A percentile compares a stretch with the other conserved stretches of the same genome.
phyloP scores from a whole-genome alignment of 306 rosid species.

The Quercus variabilis region DNA sequence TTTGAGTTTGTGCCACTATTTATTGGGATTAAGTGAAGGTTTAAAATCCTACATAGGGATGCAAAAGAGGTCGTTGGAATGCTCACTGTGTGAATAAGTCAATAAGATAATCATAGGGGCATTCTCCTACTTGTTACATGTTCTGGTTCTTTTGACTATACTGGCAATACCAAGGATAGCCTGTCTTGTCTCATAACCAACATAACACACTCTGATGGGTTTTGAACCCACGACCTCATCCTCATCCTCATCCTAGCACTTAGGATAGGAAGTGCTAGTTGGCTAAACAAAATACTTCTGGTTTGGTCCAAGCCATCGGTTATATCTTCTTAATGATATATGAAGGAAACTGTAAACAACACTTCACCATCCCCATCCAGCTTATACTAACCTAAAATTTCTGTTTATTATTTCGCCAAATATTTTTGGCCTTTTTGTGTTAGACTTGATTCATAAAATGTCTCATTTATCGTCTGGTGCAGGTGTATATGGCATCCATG shows the following conservation, averaged over 20 bases:
- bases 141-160: neutral
- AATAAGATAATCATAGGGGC: constrained; percentile 1
- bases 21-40: neutral
- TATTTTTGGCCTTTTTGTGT: neutral
- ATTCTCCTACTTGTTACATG: neutral
- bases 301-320: neutral
- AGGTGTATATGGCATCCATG: constrained; percentile 97
- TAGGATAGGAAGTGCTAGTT: too few relatives aligned
- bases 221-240: too few relatives aligned
- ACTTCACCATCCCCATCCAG: too few relatives aligned
- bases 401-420: too few relatives aligned
- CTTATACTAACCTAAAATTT: too few relatives aligned
- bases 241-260: too few relatives aligned
- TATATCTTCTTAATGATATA: too few relatives aligned
- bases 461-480: constrained; percentile 13
- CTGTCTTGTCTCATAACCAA: constrained; percentile 6
- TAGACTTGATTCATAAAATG: constrained; percentile 21
- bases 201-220: neutral
- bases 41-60: neutral
- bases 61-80: neutral
- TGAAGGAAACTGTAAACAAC: too few relatives aligned
- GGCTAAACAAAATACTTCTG: neutral
- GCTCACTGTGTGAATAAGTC: neutral
- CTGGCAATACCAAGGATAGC: neutral
- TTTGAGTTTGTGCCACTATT: neutral